Evolutionary conservation across 345 rosid species (phyloP).

Genomic region (Arabis hirsuta): DNA sequence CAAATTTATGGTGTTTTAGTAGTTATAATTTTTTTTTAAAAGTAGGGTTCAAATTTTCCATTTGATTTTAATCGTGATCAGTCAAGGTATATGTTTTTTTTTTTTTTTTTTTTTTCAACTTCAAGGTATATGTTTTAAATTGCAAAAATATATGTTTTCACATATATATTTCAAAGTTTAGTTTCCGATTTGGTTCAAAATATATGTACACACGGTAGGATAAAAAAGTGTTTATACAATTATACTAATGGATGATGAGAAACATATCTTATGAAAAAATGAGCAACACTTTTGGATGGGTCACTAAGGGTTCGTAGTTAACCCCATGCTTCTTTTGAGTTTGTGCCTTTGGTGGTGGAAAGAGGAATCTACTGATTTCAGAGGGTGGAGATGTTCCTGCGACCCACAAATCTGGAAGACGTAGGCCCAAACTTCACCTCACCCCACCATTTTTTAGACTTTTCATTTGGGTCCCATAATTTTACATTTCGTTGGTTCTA

Average conservation of each 20-base stretch:
- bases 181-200: too few relatives aligned
- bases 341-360: conserved; percentile 44
- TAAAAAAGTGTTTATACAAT: background rate
- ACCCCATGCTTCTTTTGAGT: conserved; percentile 40
- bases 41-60: too few relatives aligned
- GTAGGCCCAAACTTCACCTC: conserved; percentile 41
- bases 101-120: too few relatives aligned
- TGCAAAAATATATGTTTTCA: too few relatives aligned
- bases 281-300: conserved; percentile 35
- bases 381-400: conserved; percentile 41
- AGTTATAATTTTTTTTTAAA: too few relatives aligned
- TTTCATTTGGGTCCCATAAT: conserved; percentile 36
- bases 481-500: conserved; percentile 29
- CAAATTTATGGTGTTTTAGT: too few relatives aligned
- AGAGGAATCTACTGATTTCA: conserved; percentile 38
- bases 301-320: conserved; percentile 34
- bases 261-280: conserved; percentile 12
- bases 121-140: too few relatives aligned
- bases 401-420: conserved; percentile 41
- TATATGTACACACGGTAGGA: background rate
- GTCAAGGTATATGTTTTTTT: too few relatives aligned
- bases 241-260: background rate
- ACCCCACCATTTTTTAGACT: conserved; percentile 29
- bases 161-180: too few relatives aligned
- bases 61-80: too few relatives aligned